Percentiles rank a stretch among this genome's conserved stretches.
These are phyloP conservation scores for Coprinopsis strossmayeri DNA, from an alignment of 768 basidiomycete genomes.

Conservation along the genomic window DNA sequence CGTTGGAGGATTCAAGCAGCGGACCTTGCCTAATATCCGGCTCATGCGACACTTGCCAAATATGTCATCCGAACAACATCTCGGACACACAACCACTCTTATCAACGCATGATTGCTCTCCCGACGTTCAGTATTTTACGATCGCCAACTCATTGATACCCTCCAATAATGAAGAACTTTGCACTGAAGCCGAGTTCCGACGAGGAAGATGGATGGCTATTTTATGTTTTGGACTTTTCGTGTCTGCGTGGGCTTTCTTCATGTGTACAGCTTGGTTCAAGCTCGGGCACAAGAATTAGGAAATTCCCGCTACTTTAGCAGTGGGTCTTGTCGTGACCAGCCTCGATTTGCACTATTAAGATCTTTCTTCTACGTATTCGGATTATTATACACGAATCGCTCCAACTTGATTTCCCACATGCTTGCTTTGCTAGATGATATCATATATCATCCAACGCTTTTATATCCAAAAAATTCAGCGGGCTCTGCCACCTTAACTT, in stretches of 20 bases:
- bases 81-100: slow-evolving; percentile 1
- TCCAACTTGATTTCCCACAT: too few relatives aligned
- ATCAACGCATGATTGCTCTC: not conserved
- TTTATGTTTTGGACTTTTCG: slow-evolving; percentile 34
- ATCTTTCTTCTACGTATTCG: too few relatives aligned
- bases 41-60: not conserved
- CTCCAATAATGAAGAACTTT: not conserved
- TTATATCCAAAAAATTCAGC: not conserved
- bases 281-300: slow-evolving; percentile 25
- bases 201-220: slow-evolving; percentile 47
- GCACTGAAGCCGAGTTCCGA: slow-evolving; percentile 25
- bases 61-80: not conserved
- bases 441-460: not conserved
- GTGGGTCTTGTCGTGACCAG: too few relatives aligned
- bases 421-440: not conserved
- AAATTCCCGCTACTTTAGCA: too few relatives aligned
- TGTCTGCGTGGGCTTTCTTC: slow-evolving; percentile 58
- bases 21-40: slow-evolving; percentile 12
- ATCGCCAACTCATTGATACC: not conserved
- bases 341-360: too few relatives aligned
- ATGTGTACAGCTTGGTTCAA: slow-evolving; percentile 54
- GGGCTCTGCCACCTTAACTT: not conserved
- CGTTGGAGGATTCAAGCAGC: slow-evolving; percentile 5
- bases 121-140: not conserved
- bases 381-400: too few relatives aligned